phyloP scores from a whole-genome alignment of 495 filamentous ascomycete species.

The Massariosphaeria phaeospora region DNA sequence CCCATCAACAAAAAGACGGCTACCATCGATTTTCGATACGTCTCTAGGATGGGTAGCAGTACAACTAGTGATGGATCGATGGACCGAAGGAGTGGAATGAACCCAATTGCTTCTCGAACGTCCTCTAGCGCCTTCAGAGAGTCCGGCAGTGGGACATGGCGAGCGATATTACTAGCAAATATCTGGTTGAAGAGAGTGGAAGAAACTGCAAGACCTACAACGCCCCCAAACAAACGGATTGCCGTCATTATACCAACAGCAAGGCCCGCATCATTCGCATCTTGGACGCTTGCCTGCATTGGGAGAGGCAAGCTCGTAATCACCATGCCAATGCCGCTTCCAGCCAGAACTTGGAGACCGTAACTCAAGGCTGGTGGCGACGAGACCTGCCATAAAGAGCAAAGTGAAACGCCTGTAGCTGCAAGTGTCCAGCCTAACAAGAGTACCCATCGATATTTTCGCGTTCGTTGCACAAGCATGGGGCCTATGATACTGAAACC shows the following conservation, averaged over 20 bases:
- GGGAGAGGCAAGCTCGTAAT: constrained; percentile 22
- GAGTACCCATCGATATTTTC: constrained; percentile 34
- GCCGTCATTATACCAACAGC: constrained; percentile 40
- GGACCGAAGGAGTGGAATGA: constrained; percentile 14
- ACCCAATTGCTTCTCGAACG: constrained; percentile 7
- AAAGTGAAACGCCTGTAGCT: constrained; percentile 32
- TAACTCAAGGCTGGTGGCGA: constrained; percentile 1
- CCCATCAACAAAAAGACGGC: constrained; percentile 7
- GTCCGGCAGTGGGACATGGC: neutral
- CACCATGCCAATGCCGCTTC: constrained; percentile 36
- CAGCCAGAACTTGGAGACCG: constrained; percentile 39
- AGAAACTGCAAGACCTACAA: constrained; percentile 41
- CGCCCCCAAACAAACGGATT: constrained; percentile 42
- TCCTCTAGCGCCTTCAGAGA: neutral
- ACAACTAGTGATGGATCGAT: neutral
- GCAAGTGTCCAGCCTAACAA: constrained; percentile 33
- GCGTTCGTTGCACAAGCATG: constrained; percentile 25
- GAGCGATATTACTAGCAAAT: constrained; percentile 22
- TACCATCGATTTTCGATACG: constrained; percentile 5
- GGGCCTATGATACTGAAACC: constrained; percentile 28
- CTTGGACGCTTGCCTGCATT: constrained; percentile 40
- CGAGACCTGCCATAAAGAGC: constrained; percentile 18
- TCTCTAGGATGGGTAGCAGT: neutral
- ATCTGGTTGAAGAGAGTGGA: constrained; percentile 37
- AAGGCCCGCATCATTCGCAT: constrained; percentile 42